A percentile compares a stretch with the other conserved stretches of the same genome.
Evolutionary conservation across 2,329 filamentous ascomycete species (phyloP).

Genomic region (Didymella lethalis): DNA sequence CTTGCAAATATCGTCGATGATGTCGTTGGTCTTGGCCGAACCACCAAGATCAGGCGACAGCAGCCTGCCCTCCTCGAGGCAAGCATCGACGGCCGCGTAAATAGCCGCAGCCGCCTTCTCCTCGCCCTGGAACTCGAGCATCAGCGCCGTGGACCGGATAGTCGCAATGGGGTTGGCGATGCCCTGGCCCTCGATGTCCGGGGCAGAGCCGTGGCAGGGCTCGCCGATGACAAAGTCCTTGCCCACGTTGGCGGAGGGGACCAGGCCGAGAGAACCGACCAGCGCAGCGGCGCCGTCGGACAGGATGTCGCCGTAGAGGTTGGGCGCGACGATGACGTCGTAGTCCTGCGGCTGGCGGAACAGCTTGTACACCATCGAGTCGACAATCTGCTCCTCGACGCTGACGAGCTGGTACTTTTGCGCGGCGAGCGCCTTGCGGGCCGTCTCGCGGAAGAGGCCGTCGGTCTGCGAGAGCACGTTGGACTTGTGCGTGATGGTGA

Average conservation of each 20-base stretch:
- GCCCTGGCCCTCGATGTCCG: conserved; percentile 90
- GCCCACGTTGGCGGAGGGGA: conserved; percentile 94
- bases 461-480: conserved; percentile 97
- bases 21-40: conserved; percentile 82
- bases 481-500: conserved; percentile 98
- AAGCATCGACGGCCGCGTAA: conserved; percentile 89
- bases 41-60: conserved; percentile 92
- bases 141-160: conserved; percentile 85
- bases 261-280: conserved; percentile 88
- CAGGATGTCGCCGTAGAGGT: conserved; percentile 96
- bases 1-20: conserved; percentile 85
- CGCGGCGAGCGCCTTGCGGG: conserved; percentile 74
- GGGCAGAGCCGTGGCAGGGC: conserved; percentile 95
- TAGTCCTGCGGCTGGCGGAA: conserved; percentile 95
- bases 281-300: conserved; percentile 95
- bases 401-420: conserved; percentile 68
- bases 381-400: conserved; percentile 97
- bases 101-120: conserved; percentile 87
- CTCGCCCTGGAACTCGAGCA: conserved; percentile 95
- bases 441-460: conserved; percentile 87
- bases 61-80: conserved; percentile 81
- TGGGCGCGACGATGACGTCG: conserved; percentile 97
- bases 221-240: conserved; percentile 95
- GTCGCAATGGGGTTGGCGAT: conserved; percentile 98
- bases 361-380: conserved; percentile 99